A percentile compares a stretch with the other conserved stretches of the same genome.
phyloP scores from a whole-genome alignment of 2,329 filamentous ascomycete species.

The Pezicula radicicola region DNA sequence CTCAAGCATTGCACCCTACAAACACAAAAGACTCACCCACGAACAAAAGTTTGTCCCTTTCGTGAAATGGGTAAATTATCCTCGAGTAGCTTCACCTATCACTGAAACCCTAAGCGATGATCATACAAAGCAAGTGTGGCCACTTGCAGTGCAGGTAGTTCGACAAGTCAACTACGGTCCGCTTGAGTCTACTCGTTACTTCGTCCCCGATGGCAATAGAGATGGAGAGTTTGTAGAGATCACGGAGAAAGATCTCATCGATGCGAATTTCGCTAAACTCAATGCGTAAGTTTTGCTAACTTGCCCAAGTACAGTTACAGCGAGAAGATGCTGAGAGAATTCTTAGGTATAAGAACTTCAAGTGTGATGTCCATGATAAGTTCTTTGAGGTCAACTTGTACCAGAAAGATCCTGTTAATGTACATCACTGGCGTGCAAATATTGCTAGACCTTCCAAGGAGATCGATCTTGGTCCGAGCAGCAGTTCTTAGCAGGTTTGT shows the following conservation, averaged over 20 bases:
- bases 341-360: constrained; percentile 44
- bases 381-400: constrained; percentile 50
- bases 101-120: not conserved
- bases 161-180: constrained; percentile 42
- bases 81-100: not conserved
- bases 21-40: not conserved
- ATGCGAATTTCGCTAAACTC: constrained; percentile 41
- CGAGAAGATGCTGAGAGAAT: not conserved
- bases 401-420: constrained; percentile 41
- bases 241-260: constrained; percentile 33
- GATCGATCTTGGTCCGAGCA: constrained; percentile 32
- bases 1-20: not conserved
- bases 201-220: constrained; percentile 20
- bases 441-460: constrained; percentile 35
- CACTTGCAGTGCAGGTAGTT: constrained; percentile 37
- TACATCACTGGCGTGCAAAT: constrained; percentile 41
- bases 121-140: not conserved
- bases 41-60: constrained; percentile 3
- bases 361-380: constrained; percentile 37
- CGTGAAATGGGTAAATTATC: not conserved
- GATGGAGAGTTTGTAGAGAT: constrained; percentile 30
- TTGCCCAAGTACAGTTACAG: not conserved
- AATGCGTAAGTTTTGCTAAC: constrained; percentile 33
- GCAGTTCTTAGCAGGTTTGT: too few relatives aligned
- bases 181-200: constrained; percentile 41